phyloP scores from a whole-genome alignment of 2,329 filamentous ascomycete genomes.

The Hypocreales sp. region DNA sequence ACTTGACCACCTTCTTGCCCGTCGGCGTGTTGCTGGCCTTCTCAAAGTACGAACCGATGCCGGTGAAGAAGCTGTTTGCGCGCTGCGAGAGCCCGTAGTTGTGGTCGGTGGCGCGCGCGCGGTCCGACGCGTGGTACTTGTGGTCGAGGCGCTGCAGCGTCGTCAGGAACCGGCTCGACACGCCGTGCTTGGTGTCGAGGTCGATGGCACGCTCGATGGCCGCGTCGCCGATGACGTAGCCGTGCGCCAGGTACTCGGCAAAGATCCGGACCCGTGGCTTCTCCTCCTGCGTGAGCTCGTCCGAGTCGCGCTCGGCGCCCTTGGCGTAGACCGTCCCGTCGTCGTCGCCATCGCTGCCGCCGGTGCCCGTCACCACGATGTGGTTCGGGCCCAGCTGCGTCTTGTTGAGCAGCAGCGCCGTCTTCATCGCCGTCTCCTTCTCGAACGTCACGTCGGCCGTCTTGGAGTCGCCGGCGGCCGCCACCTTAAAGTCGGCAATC shows the following conservation, averaged over 20 bases:
- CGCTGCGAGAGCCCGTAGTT: slow-evolving; percentile 69
- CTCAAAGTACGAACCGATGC: slow-evolving; percentile 82
- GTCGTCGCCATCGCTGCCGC: slow-evolving; percentile 51
- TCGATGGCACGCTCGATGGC: slow-evolving; percentile 73
- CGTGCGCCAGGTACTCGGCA: slow-evolving; percentile 92
- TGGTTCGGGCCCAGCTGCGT: slow-evolving; percentile 82
- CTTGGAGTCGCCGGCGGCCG: slow-evolving; percentile 52
- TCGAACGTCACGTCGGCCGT: slow-evolving; percentile 90
- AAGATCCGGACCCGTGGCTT: slow-evolving; percentile 90
- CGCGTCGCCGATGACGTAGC: slow-evolving; percentile 64
- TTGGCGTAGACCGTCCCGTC: slow-evolving; percentile 39
- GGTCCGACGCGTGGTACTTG: slow-evolving; percentile 79
- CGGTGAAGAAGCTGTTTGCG: slow-evolving; percentile 46
- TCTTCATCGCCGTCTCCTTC: slow-evolving; percentile 93
- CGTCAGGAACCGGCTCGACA: slow-evolving; percentile 63
- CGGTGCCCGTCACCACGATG: slow-evolving; percentile 56
- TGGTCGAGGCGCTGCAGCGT: slow-evolving; percentile 64
- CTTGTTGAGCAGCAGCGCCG: slow-evolving; percentile 90
- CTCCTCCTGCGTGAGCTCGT: slow-evolving; percentile 83
- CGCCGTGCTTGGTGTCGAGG: slow-evolving; percentile 79
- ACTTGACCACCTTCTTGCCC: slow-evolving; percentile 72
- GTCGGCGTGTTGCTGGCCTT: slow-evolving; percentile 79
- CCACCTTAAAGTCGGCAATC: slow-evolving; percentile 71
- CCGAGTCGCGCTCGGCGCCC: slow-evolving; percentile 39
- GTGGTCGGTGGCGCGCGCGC: slow-evolving; percentile 68